Base-by-base conservation (phyloP, 2,329 filamentous ascomycete genomes). In the Dactylellina haptotyla region DNA sequence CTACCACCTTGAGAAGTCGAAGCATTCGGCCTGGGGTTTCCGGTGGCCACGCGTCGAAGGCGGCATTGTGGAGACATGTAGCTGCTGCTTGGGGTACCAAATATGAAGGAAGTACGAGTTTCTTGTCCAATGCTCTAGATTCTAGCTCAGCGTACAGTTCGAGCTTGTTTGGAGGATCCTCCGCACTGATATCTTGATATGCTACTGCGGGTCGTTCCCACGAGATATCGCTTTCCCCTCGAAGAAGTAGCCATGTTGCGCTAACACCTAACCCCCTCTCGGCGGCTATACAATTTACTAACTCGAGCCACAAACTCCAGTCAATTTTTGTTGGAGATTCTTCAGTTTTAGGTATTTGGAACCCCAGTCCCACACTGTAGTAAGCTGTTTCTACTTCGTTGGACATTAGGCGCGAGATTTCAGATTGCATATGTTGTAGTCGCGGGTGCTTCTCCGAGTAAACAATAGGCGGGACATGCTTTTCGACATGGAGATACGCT, bases 401-500 rank as follows among this genome's bases (percentile, higher is more conserved):
- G 4, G 69, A 56, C 32, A 73, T 73, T 9, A 66, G n/a, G 26
- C 26, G 61, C 12, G 64, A 48, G 39, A 73, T 66, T n/a, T 73
- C 69, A 6, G 12, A 9, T 12, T 66, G 53, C 39, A 53, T 73
- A 2, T 16, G 18, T 14, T 66, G 32, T 3, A 73, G 48, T n/a
- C 61, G 39, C 20, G 69, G 69, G 30, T 73, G 69, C 14, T 73
- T 73, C 20, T 50, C 37, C 4, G 69, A 73, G 20, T 73, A 73
- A 10, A 73, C 61, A 2, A 66, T 73, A 2, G 61, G 69, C 0
- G 69, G 69, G 4, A 73, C 69, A 62, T 73, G 69, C 8, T 73
- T 66, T 37, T 73, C 61, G 14, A 73, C 56, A 34, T 73, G 69
- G 23, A 73, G 69, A 30, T 73, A 73, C 3, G 69, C 69, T n/a